Base-by-base conservation (phyloP, 2,329 filamentous ascomycete species). In the Bipolaris victoriae region DNA sequence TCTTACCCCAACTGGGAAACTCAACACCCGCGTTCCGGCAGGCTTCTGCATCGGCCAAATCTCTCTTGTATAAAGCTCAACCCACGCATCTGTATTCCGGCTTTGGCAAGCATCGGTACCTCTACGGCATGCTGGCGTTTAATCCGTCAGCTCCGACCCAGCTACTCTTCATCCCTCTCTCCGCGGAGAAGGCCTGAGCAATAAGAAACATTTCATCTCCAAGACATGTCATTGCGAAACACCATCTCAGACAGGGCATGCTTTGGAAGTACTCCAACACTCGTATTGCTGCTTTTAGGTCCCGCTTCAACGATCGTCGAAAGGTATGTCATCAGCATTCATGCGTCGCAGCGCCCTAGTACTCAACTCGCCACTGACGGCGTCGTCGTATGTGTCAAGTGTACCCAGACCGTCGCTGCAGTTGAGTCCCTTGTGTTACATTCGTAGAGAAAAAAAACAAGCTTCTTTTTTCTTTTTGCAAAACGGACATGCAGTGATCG, bases 401-500 rank as follows among this genome's bases (percentile, higher is more conserved):
- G 24, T 18, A 31, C 7, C 15, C 41, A 45, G 41, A 31, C 41
- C 3, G 26, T 13, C 3, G 10, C 10, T 22, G 43, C 29, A 18
- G 16, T 20, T 7, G 51, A 7, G 10, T 55, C 58, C 35, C 52
- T 63, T 18, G 35, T 54, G 24, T 26, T 29, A 15, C 40, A 39
- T 4, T 31, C 50, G 18, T 52, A 26, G 9, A 31, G 33, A 24
- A n/a, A n/a, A 16, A 24, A 1, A 44, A 35, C 5, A 57, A 52
- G 7, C 5, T 57, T 11, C 13, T 50, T n/a, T 9, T 29, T 29
- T 29, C 26, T 10, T 29, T 26, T 37, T 54, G 22, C 45, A 57
- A 24, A 52, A 57, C 39, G 44, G 43, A 3, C 37, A 49, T 11
- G 53, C 53, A 6, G 57, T 57, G 24, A 53, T 53, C 7, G 54